phyloP scores from a whole-genome alignment of 805 yeast genomes.

The Kurtzmaniella cleridarum region DNA sequence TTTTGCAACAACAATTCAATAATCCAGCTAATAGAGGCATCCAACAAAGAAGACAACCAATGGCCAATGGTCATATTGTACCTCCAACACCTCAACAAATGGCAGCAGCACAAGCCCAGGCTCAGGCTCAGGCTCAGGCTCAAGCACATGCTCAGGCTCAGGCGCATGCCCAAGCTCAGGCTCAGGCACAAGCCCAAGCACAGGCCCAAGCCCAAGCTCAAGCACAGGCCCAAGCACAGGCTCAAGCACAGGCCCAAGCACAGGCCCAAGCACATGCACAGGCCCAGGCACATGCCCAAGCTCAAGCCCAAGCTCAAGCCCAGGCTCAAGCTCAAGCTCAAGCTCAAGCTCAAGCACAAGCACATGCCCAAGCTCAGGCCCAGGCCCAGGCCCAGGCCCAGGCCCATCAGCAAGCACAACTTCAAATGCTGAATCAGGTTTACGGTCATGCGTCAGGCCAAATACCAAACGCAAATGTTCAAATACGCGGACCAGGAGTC shows the following conservation, averaged over 20 bases:
- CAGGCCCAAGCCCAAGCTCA: no score
- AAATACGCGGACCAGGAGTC: background rate
- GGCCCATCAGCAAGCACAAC: no score
- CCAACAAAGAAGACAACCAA: slow-evolving; percentile 5
- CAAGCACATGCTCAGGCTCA: slow-evolving; percentile 19
- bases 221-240: slow-evolving; percentile 7
- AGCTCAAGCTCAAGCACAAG: slow-evolving; percentile 17
- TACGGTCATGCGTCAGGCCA: no score
- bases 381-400: slow-evolving; percentile 6
- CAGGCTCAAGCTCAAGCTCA: slow-evolving; percentile 20
- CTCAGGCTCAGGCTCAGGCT: slow-evolving; percentile 12
- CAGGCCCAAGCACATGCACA: slow-evolving; percentile 2
- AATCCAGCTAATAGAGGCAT: background rate
- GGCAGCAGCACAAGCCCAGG: slow-evolving; percentile 5
- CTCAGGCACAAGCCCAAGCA: slow-evolving; percentile 3
- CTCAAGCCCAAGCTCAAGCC: slow-evolving; percentile 5
- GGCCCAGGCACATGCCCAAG: slow-evolving; percentile 5
- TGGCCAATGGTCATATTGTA: slow-evolving; percentile 5
- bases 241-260: slow-evolving; percentile 5
- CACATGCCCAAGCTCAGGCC: slow-evolving; percentile 7
- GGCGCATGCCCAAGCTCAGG: slow-evolving; percentile 9
- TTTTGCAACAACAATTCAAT: slow-evolving; percentile 2
- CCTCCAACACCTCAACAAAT: slow-evolving; percentile 6
- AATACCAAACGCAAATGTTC: background rate
- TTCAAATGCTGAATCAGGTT: no score